Evolutionary conservation across 495 filamentous ascomycete species (phyloP).

Genomic region (Neurospora sp.): DNA sequence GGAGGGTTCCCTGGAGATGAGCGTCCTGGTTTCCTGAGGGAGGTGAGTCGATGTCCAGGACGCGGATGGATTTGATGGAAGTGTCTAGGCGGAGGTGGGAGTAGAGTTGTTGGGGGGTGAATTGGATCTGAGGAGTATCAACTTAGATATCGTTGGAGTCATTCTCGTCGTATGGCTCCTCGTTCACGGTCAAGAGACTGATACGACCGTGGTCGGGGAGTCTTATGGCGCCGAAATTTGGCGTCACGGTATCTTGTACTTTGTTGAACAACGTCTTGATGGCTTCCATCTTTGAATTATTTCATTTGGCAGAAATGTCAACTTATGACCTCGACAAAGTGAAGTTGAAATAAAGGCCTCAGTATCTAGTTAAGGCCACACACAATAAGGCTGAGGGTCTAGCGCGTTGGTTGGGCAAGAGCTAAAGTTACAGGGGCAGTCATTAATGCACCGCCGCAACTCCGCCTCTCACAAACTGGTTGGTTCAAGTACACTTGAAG

Average conservation of each 20-base stretch:
- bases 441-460: background rate
- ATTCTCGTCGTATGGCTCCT: background rate
- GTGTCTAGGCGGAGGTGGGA: background rate
- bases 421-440: background rate
- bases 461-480: background rate
- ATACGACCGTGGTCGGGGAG: background rate
- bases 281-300: background rate
- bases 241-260: background rate
- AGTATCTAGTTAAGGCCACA: background rate
- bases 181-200: background rate
- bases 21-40: background rate
- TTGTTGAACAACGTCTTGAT: background rate
- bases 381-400: background rate
- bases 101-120: background rate
- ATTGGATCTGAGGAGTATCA: background rate
- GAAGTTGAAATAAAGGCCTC: background rate
- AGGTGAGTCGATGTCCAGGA: slow-evolving; percentile 3
- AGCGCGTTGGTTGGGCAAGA: background rate
- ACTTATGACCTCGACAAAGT: background rate
- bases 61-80: slow-evolving; percentile 1
- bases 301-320: background rate
- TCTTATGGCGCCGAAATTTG: background rate
- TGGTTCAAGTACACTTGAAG: background rate
- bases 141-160: background rate
- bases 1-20: background rate